Percentiles rank a stretch among this genome's conserved stretches.
Evolutionary conservation across 306 rosid species (phyloP).

Genomic region (Corylus heterophylla): DNA sequence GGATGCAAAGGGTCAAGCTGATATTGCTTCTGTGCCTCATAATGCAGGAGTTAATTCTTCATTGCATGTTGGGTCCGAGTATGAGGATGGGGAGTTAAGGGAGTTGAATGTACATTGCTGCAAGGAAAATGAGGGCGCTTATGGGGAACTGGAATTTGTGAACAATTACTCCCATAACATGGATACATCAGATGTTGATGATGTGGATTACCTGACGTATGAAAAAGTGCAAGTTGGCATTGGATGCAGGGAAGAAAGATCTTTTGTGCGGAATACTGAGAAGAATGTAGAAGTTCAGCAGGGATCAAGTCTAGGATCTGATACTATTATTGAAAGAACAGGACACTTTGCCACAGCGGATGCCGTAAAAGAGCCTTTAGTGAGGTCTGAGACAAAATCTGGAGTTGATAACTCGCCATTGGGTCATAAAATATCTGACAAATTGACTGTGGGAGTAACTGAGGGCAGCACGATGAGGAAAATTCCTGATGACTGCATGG

Average conservation of each 20-base stretch:
- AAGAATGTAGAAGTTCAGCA: conserved; percentile 18
- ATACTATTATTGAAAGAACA: conserved; percentile 9
- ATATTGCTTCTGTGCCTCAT: conserved; percentile 6
- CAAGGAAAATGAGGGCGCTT: conserved; percentile 28
- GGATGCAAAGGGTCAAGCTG: conserved; percentile 17
- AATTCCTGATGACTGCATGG: conserved; percentile 8
- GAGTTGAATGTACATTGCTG: conserved; percentile 33
- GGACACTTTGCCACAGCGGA: conserved; percentile 12
- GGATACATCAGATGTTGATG: conserved; percentile 28
- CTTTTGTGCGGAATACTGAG: background rate
- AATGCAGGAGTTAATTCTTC: background rate
- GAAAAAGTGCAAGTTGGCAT: conserved; percentile 17
- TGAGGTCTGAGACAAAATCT: conserved; percentile 28
- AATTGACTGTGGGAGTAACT: conserved; percentile 16
- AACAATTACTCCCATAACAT: conserved; percentile 34
- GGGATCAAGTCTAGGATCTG: conserved; percentile 22
- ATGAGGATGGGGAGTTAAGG: conserved; percentile 48
- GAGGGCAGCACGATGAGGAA: conserved; percentile 31
- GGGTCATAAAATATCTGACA: conserved; percentile 30
- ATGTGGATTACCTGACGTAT: conserved; percentile 14
- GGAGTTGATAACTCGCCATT: conserved; percentile 24
- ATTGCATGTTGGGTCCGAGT: background rate
- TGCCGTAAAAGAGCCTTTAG: conserved; percentile 25
- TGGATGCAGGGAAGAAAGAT: conserved; percentile 25
- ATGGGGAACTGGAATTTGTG: conserved; percentile 32